Base-by-base conservation (phyloP, 2,329 filamentous ascomycete genomes). In the Bipolaris oryzae region DNA sequence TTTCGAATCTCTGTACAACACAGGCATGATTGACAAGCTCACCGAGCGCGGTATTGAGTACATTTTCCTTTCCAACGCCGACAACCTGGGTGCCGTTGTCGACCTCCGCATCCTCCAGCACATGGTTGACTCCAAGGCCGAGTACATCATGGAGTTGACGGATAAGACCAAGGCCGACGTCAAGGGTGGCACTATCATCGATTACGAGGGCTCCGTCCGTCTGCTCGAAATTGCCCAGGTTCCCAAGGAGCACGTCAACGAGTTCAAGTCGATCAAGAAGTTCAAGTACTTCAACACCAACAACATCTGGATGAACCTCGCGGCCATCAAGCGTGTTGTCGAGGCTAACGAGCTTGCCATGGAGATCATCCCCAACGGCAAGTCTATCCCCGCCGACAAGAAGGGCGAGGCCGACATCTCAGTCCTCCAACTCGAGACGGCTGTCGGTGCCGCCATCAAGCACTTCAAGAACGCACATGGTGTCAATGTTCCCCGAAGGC, bases 221-320 rank as follows among this genome's bases (percentile, higher is more conserved):
- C 89, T 99, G 67, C 90, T 99, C 50, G 95, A 99, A 84, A 97
- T 99, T 73, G 95, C 95, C 13, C 95, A 99, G 85, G 95, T 99
- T 34, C 95, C 95, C 81, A 99, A 98, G 88, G 92, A 99, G 85
- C 95, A 99, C 82, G 91, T 95, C 78, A 98, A 99, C 82, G 95
- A 99, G 84, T 99, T 99, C 91, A 99, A 99, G 89, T 97, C 93
- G 46, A 99, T 99, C 86, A 99, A 99, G 89, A 99, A 99, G 87
- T 99, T 99, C 90, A 97, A 96, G 87, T 99, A 99, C 88, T 99
- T 99, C 89, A 99, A 99, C 88, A 99, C 95, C 81, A 99, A 99
- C 90, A 99, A 99, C 87, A 97, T 99, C 82, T 99, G 95, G 95
- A 90, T 99, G 85, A 96, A 96, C 83, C 86, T 97, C 72, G 89